Evolutionary conservation across 73 alveolate species (phyloP).

Genomic region (Tetrahymena elliotti): DNA sequence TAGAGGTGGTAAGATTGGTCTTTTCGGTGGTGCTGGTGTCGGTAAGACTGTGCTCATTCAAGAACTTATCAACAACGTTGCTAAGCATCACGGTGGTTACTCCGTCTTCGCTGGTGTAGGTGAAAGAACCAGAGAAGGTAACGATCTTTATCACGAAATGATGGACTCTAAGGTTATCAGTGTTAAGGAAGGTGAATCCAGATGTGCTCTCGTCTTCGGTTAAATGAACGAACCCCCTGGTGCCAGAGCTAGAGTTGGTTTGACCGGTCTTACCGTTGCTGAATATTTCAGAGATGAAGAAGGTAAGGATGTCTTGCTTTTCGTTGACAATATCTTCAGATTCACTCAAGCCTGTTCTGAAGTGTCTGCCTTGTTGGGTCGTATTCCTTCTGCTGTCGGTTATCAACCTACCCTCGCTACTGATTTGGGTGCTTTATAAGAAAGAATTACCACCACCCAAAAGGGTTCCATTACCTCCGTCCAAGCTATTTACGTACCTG

Average conservation of each 20-base stretch:
- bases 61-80: constrained; percentile 95
- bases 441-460: constrained; percentile 94
- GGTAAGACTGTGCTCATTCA: constrained; percentile 96
- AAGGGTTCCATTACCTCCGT: constrained; percentile 97
- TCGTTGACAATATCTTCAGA: constrained; percentile 95
- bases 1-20: constrained; percentile 89
- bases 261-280: constrained; percentile 95
- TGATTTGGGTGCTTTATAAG: constrained; percentile 92
- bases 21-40: constrained; percentile 98
- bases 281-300: constrained; percentile 98
- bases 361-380: constrained; percentile 98
- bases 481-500: constrained; percentile 96
- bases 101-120: constrained; percentile 98
- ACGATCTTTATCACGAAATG: constrained; percentile 87
- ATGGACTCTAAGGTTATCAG: constrained; percentile 65
- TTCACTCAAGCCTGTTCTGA: constrained; percentile 97
- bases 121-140: constrained; percentile 88
- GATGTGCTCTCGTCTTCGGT: constrained; percentile 95
- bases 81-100: constrained; percentile 92
- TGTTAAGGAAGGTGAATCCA: constrained; percentile 55
- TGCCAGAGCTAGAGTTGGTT: constrained; percentile 97
- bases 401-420: constrained; percentile 97
- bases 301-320: constrained; percentile 95
- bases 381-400: constrained; percentile 98
- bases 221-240: constrained; percentile 99